Evolutionary conservation across 257 asterid species (phyloP), one percentile per base, ranked within the genome.

Genomic region (Primulina tabacum): DNA sequence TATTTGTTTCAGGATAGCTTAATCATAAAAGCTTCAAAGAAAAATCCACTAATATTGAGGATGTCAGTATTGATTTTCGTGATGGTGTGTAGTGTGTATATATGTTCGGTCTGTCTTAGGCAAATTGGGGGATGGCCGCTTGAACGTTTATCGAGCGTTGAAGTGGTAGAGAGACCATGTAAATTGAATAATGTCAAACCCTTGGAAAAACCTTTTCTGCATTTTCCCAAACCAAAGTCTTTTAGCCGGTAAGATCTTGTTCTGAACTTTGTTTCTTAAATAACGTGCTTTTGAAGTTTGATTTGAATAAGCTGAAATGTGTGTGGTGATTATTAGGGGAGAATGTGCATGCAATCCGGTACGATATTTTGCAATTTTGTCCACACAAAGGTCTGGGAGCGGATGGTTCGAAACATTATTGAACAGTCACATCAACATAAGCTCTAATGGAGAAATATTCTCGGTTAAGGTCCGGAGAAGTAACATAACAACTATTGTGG

Each of bases 381-480:
- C 98, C 12, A 88, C 96, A 0, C 98, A 92, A 87, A 85, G 98
- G 77, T 89, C 96, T 1, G 98, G 98, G 60, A 92, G 98, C 71
- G 98, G 98, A 80, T 92, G 98, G 98, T 92, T 92, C 69, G 98
- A 92, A 60, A 92, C 98, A 0, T 75, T 92, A 53, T 68, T 92
- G 79, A 92, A 92, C 72, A 92, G 85, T 78, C 98, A 92, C 80
- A 75, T 62, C 53, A 92, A 92, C 79, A 83, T 92, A 75, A 89
- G 94, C 88, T 92, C 98, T 52, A 89, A 92, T 32, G 98, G 98
- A 57, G 96, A 92, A 80, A 88, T 92, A 53, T 94, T 94, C 83
- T 94, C 97, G 0, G 97, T 86, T 67, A 89, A 92, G 81, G 81
- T 66, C 47, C 85, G 96, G 65, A 81, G 92, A 75, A 69, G 79